Percentiles rank a stretch among this genome's conserved stretches.
Evolutionary conservation across 805 yeast species (phyloP).

Genomic region (Saccharomycopsis lassenensis): DNA sequence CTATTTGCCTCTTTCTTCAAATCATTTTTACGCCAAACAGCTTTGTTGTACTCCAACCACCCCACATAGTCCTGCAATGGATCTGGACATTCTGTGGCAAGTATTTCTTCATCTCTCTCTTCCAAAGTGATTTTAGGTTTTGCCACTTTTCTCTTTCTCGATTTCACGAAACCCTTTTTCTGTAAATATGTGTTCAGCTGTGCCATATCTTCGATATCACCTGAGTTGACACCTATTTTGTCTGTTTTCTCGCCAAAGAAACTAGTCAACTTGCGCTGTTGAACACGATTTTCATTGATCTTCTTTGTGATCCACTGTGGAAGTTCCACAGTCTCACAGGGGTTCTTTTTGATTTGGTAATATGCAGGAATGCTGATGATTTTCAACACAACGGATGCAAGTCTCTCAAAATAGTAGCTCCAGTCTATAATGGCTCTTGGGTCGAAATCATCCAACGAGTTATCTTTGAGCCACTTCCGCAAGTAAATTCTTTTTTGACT

Average conservation of each 20-base stretch:
- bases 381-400: conserved; percentile 88
- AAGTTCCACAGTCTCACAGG: conserved; percentile 88
- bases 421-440: conserved; percentile 87
- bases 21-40: conserved; percentile 79
- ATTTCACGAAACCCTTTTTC: conserved; percentile 31
- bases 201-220: conserved; percentile 66
- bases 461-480: conserved; percentile 80
- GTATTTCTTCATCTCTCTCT: conserved; percentile 33
- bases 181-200: no score
- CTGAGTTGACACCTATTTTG: conserved; percentile 30
- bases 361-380: conserved; percentile 97
- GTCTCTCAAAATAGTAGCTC: conserved; percentile 82
- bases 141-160: neutral
- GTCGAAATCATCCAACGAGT: conserved; percentile 67
- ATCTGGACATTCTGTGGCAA: conserved; percentile 50
- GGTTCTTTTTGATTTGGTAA: conserved; percentile 73
- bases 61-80: conserved; percentile 56
- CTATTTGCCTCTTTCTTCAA: conserved; percentile 60
- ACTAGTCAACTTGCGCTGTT: conserved; percentile 50
- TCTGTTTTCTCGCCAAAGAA: conserved; percentile 43
- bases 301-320: conserved; percentile 84
- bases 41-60: conserved; percentile 65
- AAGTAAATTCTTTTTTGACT: conserved; percentile 60
- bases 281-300: conserved; percentile 50
- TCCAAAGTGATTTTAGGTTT: conserved; percentile 21